These are phyloP conservation scores for Coelastrella sp. DNA, from an alignment of 139 green algal genomes.

Conservation along the genomic window DNA sequence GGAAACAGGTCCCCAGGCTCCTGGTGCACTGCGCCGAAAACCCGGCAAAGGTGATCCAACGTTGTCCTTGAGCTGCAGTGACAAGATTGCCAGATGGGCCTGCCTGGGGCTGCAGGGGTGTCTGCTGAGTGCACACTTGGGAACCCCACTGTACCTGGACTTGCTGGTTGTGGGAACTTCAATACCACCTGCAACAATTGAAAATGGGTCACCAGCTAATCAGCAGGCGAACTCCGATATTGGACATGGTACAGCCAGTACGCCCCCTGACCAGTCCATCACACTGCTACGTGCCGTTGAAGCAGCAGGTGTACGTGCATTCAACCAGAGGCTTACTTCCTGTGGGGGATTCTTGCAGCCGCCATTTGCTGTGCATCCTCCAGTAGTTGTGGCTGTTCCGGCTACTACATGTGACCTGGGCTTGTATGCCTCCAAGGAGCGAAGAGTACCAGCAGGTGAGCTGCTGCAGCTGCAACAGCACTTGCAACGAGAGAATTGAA, in stretches of 20 bases:
- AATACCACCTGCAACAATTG: background rate
- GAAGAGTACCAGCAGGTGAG: background rate
- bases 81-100: conserved; percentile 94
- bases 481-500: no score
- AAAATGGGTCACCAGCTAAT: background rate
- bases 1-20: conserved; percentile 66
- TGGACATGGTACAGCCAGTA: no score
- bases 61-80: conserved; percentile 93
- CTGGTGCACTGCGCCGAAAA: conserved; percentile 84
- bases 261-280: conserved; percentile 4
- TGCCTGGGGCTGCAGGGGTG: conserved; percentile 85
- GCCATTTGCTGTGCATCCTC: conserved; percentile 1
- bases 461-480: no score
- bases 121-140: conserved; percentile 75
- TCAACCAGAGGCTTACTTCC: background rate
- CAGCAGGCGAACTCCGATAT: no score
- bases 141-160: conserved; percentile 70
- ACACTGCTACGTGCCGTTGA: conserved; percentile 5
- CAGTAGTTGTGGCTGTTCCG: conserved; percentile 10
- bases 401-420: background rate
- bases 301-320: conserved; percentile 32
- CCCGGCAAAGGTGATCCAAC: conserved; percentile 90
- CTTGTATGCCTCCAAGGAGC: background rate
- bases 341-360: background rate
- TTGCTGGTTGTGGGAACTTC: conserved; percentile 59